Conservation (phyloP, 345 rosid species). For the Durio zibethinus region DNA sequence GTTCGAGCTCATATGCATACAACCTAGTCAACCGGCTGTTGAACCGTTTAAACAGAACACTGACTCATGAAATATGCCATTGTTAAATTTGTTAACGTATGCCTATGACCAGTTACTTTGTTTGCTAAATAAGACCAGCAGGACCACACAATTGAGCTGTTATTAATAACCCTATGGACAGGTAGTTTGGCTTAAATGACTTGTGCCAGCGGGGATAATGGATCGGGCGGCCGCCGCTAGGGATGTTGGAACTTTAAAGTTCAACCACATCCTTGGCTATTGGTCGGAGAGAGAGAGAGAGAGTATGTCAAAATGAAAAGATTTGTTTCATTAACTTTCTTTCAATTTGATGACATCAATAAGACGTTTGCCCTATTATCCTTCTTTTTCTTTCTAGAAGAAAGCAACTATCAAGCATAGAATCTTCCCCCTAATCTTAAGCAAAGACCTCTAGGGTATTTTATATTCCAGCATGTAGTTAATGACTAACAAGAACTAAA, state of each 20-base stretch:
- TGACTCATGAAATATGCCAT: not conserved
- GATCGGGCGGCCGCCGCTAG: not conserved
- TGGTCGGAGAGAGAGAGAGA: not conserved
- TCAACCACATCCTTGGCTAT: not conserved
- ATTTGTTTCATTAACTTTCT: slow-evolving; percentile 16
- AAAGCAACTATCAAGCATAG: slow-evolving; percentile 19
- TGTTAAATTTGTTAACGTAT: no score
- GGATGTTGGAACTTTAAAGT: not conserved
- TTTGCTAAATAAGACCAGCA: not conserved
- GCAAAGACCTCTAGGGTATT: slow-evolving; percentile 16
- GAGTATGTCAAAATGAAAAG: not conserved
- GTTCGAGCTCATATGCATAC: no score
- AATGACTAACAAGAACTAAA: slow-evolving; percentile 6
- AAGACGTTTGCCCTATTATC: slow-evolving; percentile 12
- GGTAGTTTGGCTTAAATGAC: not conserved
- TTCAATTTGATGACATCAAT: slow-evolving; percentile 22
- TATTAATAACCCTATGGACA: not conserved
- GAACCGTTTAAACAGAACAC: not conserved
- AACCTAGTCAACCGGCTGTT: not conserved
- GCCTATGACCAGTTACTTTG: not conserved
- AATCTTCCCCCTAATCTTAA: slow-evolving; percentile 8
- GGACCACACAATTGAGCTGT: not conserved
- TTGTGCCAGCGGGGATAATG: not conserved
- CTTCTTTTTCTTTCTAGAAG: slow-evolving; percentile 25
- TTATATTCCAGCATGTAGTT: slow-evolving; percentile 10